Evolutionary conservation across 495 filamentous ascomycete species (phyloP).

Genomic region (Daldinia concentrica): DNA sequence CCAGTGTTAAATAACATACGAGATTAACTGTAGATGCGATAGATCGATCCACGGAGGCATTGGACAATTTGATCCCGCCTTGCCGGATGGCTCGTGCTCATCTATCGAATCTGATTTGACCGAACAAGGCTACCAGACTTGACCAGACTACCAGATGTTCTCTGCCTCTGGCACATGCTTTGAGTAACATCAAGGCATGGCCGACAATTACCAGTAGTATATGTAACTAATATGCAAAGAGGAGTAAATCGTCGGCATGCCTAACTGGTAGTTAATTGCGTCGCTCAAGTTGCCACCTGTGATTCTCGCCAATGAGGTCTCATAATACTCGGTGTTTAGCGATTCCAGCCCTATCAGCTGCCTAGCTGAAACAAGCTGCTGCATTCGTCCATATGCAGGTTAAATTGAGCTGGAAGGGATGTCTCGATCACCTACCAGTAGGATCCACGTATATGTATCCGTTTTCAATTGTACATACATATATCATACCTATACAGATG

Average conservation of each 20-base stretch:
- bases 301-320: slow-evolving; percentile 27
- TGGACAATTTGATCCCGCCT: slow-evolving; percentile 2
- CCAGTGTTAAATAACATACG: neutral
- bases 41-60: slow-evolving; percentile 17
- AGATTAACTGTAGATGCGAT: slow-evolving; percentile 13
- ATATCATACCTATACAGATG: slow-evolving; percentile 1
- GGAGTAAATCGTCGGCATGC: slow-evolving; percentile 16
- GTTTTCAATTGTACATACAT: neutral
- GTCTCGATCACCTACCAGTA: slow-evolving; percentile 7
- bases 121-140: neutral
- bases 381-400: slow-evolving; percentile 36
- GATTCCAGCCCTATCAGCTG: slow-evolving; percentile 42
- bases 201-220: slow-evolving; percentile 18
- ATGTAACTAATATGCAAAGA: slow-evolving; percentile 17
- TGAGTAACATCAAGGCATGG: slow-evolving; percentile 31
- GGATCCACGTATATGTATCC: neutral
- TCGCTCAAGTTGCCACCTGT: slow-evolving; percentile 28
- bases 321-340: slow-evolving; percentile 14
- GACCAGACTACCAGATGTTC: neutral
- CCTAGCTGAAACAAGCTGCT: slow-evolving; percentile 42
- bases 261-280: slow-evolving; percentile 9
- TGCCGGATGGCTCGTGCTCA: slow-evolving; percentile 17
- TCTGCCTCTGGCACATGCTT: slow-evolving; percentile 21
- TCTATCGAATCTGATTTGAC: slow-evolving; percentile 14
- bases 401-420: slow-evolving; percentile 40